Base-by-base conservation (phyloP, 768 basidiomycete species). In the Omphalotus guepiniiformis region DNA sequence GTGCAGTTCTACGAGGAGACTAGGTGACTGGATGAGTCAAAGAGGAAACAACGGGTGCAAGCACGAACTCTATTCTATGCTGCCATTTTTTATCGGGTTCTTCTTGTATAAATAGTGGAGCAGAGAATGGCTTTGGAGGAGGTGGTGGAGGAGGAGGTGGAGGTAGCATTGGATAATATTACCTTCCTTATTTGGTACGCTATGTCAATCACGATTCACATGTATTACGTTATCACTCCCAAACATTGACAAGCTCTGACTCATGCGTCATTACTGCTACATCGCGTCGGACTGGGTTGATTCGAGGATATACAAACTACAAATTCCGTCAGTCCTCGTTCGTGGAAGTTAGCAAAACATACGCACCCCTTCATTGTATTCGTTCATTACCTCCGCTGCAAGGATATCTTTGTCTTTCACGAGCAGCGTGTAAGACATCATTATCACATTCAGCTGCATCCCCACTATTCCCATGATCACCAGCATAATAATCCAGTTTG, bases 201-300 rank as follows among this genome's bases (percentile, higher is more conserved):
- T n/a, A n/a, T n/a, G n/a, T n/a, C n/a, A n/a, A n/a, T n/a, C n/a
- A n/a, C n/a, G n/a, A n/a, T n/a, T n/a, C n/a, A n/a, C n/a, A n/a
- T n/a, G n/a, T n/a, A n/a, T n/a, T n/a, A n/a, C n/a, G n/a, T n/a
- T n/a, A n/a, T n/a, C n/a, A 32, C 16, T 80, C 75, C 76, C 74
- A 80, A 25, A 78, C 55, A 53, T 78, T 73, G 7, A 88, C 76
- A 52, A 88, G 74, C 71, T 93, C 90, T 1, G 85, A 78, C 58
- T 93, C 74, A 62, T 90, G 82, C 2, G 90, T 93, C 88, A 89
- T 90, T 22, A 89, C 85, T 3, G 84, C 82, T 1, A 80, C 88
- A 53, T 93, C 90, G 49, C 72, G 79, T 25, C 85, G 79, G 18
- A 92, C 71, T 6, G 85, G 85, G 56, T 87, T 83, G 51, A 89